Evolutionary conservation across 331 rosid species (phyloP).

Genomic region (Quercus phellos): DNA sequence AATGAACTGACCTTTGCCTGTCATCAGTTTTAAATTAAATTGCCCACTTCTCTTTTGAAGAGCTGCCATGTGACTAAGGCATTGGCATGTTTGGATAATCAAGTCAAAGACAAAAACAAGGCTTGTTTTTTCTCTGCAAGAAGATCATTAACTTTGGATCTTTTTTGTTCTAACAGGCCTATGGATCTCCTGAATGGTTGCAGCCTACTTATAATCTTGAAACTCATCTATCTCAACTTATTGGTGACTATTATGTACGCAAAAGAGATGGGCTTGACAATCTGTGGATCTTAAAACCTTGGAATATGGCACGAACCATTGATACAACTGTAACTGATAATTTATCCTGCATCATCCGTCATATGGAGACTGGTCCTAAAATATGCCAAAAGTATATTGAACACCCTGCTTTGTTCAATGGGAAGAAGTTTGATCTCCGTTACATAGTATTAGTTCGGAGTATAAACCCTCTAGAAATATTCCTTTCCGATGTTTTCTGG

Average conservation of each 20-base stretch:
- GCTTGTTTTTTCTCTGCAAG: neutral
- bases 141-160: neutral
- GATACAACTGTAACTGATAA: slow-evolving; percentile 87
- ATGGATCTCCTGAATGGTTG: slow-evolving; percentile 86
- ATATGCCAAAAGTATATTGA: slow-evolving; percentile 97
- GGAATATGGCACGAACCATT: slow-evolving; percentile 99
- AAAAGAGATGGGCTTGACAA: slow-evolving; percentile 65
- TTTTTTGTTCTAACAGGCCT: slow-evolving; percentile 46
- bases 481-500: slow-evolving; percentile 88
- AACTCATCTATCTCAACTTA: slow-evolving; percentile 74
- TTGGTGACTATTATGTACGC: slow-evolving; percentile 72
- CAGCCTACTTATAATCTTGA: slow-evolving; percentile 95
- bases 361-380: slow-evolving; percentile 96
- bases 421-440: slow-evolving; percentile 87
- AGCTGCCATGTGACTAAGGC: neutral
- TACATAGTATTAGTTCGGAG: slow-evolving; percentile 82
- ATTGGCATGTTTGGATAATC: slow-evolving; percentile 8
- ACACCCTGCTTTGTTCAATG: slow-evolving; percentile 76
- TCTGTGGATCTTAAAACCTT: slow-evolving; percentile 91
- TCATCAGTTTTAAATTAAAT: slow-evolving; percentile 7
- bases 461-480: slow-evolving; percentile 73
- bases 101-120: neutral
- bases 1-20: neutral
- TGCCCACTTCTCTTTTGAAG: neutral
- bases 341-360: slow-evolving; percentile 73